Evolutionary conservation across 352 stramenopile genomes (phyloP).

Genomic region (Globisporangium paroecandrum): DNA sequence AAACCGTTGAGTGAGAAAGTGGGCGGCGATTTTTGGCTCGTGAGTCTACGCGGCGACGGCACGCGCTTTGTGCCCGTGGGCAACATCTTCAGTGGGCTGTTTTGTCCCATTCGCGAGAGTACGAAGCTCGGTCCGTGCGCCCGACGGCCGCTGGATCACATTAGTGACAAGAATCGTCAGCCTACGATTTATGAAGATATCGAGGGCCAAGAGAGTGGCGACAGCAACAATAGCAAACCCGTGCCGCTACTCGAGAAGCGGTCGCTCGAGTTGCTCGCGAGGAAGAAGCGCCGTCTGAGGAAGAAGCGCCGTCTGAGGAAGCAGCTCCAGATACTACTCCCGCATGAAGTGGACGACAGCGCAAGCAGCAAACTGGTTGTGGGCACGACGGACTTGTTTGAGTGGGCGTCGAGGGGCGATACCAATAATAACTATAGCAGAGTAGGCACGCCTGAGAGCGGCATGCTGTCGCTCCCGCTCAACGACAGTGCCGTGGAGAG

Average conservation of each 20-base stretch:
- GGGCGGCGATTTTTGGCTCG: slow-evolving; percentile 88
- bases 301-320: slow-evolving; percentile 73
- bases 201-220: slow-evolving; percentile 7
- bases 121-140: slow-evolving; percentile 49
- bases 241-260: slow-evolving; percentile 54
- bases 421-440: too few relatives aligned
- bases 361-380: slow-evolving; percentile 48
- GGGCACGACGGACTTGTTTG: slow-evolving; percentile 60
- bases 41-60: slow-evolving; percentile 80
- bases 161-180: neutral
- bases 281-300: slow-evolving; percentile 59
- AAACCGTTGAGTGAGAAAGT: slow-evolving; percentile 84
- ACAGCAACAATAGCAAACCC: slow-evolving; percentile 14
- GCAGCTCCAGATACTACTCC: slow-evolving; percentile 58
- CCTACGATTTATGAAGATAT: neutral
- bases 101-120: slow-evolving; percentile 81
- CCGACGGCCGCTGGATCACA: slow-evolving; percentile 53
- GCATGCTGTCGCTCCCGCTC: neutral
- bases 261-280: slow-evolving; percentile 43
- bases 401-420: slow-evolving; percentile 45
- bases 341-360: slow-evolving; percentile 59
- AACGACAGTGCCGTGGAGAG: neutral
- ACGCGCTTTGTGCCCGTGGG: slow-evolving; percentile 87
- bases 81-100: slow-evolving; percentile 92
- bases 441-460: neutral